Conservation (phyloP, 2,329 filamentous ascomycete genomes). For the Fusarium subtropicale region DNA sequence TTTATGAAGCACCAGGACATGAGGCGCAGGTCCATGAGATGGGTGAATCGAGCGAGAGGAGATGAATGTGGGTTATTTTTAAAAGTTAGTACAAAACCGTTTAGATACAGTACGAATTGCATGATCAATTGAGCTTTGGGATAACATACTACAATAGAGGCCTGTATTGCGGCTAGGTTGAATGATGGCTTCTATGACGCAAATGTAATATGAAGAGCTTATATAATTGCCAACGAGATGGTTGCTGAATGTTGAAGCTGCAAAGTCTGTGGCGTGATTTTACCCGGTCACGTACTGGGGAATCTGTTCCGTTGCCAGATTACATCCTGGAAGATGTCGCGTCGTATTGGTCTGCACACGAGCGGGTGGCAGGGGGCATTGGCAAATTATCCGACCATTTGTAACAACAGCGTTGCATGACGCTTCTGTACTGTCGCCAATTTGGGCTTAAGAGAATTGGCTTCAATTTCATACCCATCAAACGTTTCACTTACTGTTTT, state of each 20-base stretch:
- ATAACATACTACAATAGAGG: accelerated
- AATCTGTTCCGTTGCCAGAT: background rate
- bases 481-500: accelerated
- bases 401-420: background rate
- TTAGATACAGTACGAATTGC: background rate
- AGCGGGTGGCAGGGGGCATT: background rate
- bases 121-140: background rate
- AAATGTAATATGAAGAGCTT: background rate
- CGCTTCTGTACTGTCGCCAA: background rate
- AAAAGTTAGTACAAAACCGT: background rate
- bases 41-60: background rate
- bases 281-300: background rate
- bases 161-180: background rate
- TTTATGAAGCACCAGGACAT: background rate
- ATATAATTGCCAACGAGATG: background rate
- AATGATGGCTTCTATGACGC: too few relatives aligned
- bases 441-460: accelerated
- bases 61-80: background rate
- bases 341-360: background rate
- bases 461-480: background rate
- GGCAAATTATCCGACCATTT: background rate
- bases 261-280: too few relatives aligned
- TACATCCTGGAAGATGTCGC: background rate
- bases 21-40: background rate
- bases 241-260: background rate